Evolutionary conservation across 1,139 yeast genomes (phyloP), one percentile per base, ranked within the genome.

Genomic region (Suhomyces bokatorum): DNA sequence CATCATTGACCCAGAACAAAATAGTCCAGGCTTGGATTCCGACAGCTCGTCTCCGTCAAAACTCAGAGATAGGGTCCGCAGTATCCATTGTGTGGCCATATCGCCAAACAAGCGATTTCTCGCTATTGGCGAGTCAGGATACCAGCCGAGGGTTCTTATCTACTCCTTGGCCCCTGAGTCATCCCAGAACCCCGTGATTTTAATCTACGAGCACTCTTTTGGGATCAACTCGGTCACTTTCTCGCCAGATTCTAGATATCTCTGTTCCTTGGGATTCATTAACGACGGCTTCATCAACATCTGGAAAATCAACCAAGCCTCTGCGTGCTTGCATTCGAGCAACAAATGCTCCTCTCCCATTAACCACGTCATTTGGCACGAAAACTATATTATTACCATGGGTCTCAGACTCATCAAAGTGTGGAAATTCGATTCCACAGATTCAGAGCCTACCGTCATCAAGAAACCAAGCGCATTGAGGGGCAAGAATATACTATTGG

Each of bases 111-210:
- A 68, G 35, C 69, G 61, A 40, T 52, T 79, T 11, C 58, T 85
- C 36, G 89, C 88, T 0, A 77, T 82, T 6, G 91, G 90, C 1
- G 90, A 85, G 56, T 62, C 72, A 0, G 90, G 90, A 0, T 81
- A 81, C 51, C 80, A 75, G 49, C 90, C 91, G 0, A 64, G 88
- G 26, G 72, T 85, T 2, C 63, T 83, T 29, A 56, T 85, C 7
- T 85, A 76, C 55, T 81, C 87, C 2, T 62, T 80, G 11, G 85
- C 86, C 0, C 67, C 73, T 0, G 73, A 77, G 43, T 69, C 79
- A 43, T 56, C 64, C n/a, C 53, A 58, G 12, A 57, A 57, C 16
- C 87, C 88, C 0, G 58, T 82, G 10, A 76, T 78, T 7, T 64
- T 74, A 13, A 74, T 83, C 2, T 63, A 70, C 43, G 88, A 83